Evolutionary conservation across 768 basidiomycete species (phyloP).

Genomic region (Russula emetica): DNA sequence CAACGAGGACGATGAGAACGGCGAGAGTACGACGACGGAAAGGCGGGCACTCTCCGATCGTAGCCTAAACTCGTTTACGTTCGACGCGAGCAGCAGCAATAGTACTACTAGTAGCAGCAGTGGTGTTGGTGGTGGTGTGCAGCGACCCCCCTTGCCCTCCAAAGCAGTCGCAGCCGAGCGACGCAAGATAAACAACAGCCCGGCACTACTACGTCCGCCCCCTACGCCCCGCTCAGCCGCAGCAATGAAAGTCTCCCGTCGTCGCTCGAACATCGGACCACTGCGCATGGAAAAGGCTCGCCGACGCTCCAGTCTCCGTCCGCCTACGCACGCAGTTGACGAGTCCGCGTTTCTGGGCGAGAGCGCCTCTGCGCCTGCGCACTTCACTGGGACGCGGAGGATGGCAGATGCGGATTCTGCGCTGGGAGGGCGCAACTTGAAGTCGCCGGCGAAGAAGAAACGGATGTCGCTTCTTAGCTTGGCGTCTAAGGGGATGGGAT

Average conservation of each 20-base stretch:
- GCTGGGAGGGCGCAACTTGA: conserved; percentile 27
- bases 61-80: conserved; percentile 51
- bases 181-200: conserved; percentile 5
- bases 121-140: conserved; percentile 14
- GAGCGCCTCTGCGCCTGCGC: conserved; percentile 29
- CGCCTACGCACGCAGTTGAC: conserved; percentile 51
- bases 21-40: conserved; percentile 33
- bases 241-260: conserved; percentile 40
- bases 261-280: conserved; percentile 75
- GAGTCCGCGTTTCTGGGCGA: conserved; percentile 34
- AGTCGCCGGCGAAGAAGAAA: conserved; percentile 61
- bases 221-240: conserved; percentile 20
- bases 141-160: conserved; percentile 3
- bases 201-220: conserved; percentile 4
- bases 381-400: conserved; percentile 37
- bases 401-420: conserved; percentile 29
- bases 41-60: conserved; percentile 57
- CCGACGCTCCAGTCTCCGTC: conserved; percentile 77
- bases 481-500: conserved; percentile 31
- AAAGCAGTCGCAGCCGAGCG: background rate
- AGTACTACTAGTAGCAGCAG: conserved; percentile 30
- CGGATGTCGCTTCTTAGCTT: conserved; percentile 50
- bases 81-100: conserved; percentile 45
- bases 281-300: conserved; percentile 66
- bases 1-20: conserved; percentile 66